A percentile compares a stretch with the other conserved stretches of the same genome.
Evolutionary conservation across 495 filamentous ascomycete species (phyloP).

Genomic region (Choiromyces venosus): DNA sequence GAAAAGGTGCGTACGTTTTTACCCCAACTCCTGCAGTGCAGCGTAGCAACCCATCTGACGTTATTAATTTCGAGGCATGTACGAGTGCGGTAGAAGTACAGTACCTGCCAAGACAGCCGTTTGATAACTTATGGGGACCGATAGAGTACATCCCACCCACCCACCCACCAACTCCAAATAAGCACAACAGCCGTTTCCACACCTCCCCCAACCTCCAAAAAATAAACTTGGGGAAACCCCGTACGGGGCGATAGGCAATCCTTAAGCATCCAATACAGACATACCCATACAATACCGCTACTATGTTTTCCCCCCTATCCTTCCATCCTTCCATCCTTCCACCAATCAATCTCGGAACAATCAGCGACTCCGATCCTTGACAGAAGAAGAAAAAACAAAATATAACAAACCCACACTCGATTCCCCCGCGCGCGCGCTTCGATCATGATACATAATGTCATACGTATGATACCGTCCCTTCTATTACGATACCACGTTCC

Average conservation of each 20-base stretch:
- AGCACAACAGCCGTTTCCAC: not conserved
- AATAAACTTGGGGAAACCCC: not conserved
- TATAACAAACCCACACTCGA: not conserved
- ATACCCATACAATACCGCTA: not conserved
- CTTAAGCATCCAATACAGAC: not conserved
- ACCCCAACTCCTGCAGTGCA: not conserved
- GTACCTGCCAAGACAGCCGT: not conserved
- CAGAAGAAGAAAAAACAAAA: no score
- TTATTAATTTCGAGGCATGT: not conserved
- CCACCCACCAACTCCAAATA: not conserved
- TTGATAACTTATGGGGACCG: not conserved
- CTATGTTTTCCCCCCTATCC: not conserved
- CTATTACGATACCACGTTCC: not conserved
- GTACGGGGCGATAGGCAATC: not conserved
- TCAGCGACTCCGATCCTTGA: not conserved
- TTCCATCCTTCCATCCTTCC: not conserved
- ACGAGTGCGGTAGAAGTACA: not conserved
- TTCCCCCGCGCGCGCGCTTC: not conserved
- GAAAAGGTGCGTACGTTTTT: not conserved
- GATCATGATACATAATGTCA: not conserved
- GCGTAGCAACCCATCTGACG: not conserved
- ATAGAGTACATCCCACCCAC: not conserved
- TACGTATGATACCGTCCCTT: not conserved
- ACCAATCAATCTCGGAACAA: not conserved
- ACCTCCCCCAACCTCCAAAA: not conserved